Evolutionary conservation across 2,329 filamentous ascomycete genomes (phyloP).

Genomic region (Penicillium glabrum): DNA sequence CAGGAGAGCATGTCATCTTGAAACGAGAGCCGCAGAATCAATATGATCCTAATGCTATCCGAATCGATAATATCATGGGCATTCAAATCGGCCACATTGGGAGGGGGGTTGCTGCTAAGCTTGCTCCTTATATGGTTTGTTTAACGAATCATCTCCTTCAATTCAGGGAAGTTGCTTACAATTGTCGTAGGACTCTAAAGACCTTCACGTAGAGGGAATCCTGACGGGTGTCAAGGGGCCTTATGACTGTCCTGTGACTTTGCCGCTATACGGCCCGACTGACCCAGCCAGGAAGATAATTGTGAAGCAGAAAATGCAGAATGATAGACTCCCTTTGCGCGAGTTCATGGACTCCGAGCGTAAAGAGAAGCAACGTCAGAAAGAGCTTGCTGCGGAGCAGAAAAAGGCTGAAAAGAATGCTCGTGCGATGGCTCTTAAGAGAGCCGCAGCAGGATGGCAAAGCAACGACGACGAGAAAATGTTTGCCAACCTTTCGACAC

Average conservation of each 20-base stretch:
- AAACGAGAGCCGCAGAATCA: constrained; percentile 66
- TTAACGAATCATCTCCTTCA: neutral
- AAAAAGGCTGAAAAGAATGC: constrained; percentile 38
- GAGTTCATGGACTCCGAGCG: constrained; percentile 56
- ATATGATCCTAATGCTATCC: constrained; percentile 75
- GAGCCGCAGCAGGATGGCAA: constrained; percentile 27
- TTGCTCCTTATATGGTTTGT: constrained; percentile 69
- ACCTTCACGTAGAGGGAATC: constrained; percentile 66
- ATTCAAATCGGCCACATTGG: constrained; percentile 79
- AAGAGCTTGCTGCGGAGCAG: constrained; percentile 54
- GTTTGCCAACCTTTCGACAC: constrained; percentile 39
- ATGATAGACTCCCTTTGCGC: constrained; percentile 61
- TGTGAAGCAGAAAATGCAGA: constrained; percentile 63
- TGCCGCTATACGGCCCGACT: constrained; percentile 69
- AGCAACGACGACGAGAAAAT: constrained; percentile 21
- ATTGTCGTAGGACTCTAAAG: constrained; percentile 51
- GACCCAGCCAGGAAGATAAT: constrained; percentile 53
- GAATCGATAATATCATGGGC: constrained; percentile 73
- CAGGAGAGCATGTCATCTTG: constrained; percentile 63
- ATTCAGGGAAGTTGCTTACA: neutral
- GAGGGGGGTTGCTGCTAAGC: constrained; percentile 63
- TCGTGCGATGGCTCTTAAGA: constrained; percentile 25
- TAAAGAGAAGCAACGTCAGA: constrained; percentile 44
- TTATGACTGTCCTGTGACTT: constrained; percentile 70
- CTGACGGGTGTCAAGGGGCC: constrained; percentile 65